These are phyloP conservation scores for Waltiozyma sp. DNA, from an alignment of 1,139 yeast species.

Conservation along the genomic window DNA sequence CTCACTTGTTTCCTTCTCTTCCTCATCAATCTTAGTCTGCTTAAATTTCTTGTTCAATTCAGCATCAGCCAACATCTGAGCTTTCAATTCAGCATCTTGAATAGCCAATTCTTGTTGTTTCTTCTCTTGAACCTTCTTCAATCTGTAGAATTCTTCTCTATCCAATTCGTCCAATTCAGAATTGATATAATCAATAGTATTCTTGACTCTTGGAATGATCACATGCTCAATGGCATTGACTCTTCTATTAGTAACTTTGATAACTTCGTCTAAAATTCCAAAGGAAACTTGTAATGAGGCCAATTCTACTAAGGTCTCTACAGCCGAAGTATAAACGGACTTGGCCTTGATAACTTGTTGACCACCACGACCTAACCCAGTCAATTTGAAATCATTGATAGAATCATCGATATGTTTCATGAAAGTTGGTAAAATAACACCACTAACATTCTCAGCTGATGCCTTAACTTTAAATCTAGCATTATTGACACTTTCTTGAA, in stretches of 20 bases:
- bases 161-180: constrained; percentile 95
- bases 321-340: constrained; percentile 86
- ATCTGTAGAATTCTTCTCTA: constrained; percentile 93
- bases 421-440: constrained; percentile 89
- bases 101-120: constrained; percentile 51
- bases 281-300: constrained; percentile 95
- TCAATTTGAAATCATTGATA: constrained; percentile 87
- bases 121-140: constrained; percentile 95
- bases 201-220: constrained; percentile 93
- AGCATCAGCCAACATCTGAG: constrained; percentile 10
- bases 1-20: constrained; percentile 8
- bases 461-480: constrained; percentile 90
- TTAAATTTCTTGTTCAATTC: constrained; percentile 9
- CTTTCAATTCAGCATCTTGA: constrained; percentile 24
- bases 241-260: constrained; percentile 94
- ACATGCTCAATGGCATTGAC: constrained; percentile 98
- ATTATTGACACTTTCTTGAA: constrained; percentile 82
- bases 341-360: constrained; percentile 96
- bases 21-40: constrained; percentile 13
- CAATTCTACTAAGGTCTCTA: constrained; percentile 87
- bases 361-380: constrained; percentile 97
- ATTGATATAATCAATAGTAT: constrained; percentile 85
- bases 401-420: constrained; percentile 75
- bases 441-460: constrained; percentile 91
- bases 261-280: constrained; percentile 91